Conservation (phyloP, 208 protist species). For the Acanthamoeba healyi region DNA sequence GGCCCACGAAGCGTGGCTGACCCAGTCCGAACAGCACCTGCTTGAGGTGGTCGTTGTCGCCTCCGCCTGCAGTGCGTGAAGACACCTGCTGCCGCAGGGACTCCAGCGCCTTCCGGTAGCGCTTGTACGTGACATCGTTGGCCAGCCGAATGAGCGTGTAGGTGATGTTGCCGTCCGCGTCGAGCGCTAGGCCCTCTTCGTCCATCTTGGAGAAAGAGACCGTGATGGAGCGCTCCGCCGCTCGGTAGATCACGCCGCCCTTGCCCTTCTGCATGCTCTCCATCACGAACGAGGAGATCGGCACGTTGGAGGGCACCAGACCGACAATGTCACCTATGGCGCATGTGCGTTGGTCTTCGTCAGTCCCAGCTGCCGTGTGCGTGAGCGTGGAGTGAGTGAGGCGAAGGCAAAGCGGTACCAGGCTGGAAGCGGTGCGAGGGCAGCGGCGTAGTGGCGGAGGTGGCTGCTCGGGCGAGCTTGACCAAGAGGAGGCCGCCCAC, state of each 20-base stretch:
- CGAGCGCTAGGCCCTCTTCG: conserved; percentile 18
- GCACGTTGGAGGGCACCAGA: conserved; percentile 57
- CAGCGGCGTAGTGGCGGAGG: neutral
- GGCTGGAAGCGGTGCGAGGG: conserved; percentile 68
- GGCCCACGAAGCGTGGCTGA: conserved; percentile 44
- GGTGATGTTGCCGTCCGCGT: neutral
- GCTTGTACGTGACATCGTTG: conserved; percentile 75
- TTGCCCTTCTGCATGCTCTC: conserved; percentile 57
- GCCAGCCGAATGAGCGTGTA: conserved; percentile 62
- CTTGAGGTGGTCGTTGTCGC: conserved; percentile 48
- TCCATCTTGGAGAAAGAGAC: conserved; percentile 73
- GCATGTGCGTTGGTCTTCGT: too few species aligned
- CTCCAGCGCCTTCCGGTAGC: conserved; percentile 40
- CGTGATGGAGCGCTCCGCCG: conserved; percentile 13
- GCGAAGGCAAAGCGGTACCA: too few species aligned
- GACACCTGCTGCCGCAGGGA: conserved; percentile 6
- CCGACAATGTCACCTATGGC: conserved; percentile 74
- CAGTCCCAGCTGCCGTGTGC: neutral
- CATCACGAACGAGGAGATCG: conserved; percentile 39
- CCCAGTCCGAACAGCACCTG: conserved; percentile 66
- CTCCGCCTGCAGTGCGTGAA: neutral
- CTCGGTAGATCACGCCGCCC: conserved; percentile 66
- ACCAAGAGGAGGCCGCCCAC: conserved; percentile 29
- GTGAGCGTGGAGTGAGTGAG: too few species aligned
- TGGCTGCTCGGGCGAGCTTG: conserved; percentile 44